Conservation (phyloP, 1,139 yeast genomes). For the Debaryomyces psychrophilus region DNA sequence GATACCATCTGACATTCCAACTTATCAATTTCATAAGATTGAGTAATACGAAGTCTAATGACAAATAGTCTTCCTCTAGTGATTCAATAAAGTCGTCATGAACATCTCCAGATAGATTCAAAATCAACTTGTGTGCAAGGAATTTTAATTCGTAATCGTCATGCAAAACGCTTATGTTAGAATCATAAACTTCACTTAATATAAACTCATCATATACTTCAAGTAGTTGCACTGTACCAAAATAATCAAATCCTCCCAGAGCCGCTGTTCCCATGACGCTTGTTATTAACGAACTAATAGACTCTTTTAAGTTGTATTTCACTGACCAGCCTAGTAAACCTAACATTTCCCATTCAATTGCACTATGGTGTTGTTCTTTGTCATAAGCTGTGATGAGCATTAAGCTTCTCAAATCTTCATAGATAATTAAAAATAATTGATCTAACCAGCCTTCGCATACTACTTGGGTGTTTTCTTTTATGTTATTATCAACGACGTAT, state of each 20-base stretch:
- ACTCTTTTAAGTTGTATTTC: slow-evolving; percentile 42
- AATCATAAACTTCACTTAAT: slow-evolving; percentile 35
- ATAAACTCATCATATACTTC: slow-evolving; percentile 47
- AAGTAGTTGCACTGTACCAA: slow-evolving; percentile 40
- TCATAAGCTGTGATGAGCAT: slow-evolving; percentile 30
- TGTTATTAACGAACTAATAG: slow-evolving; percentile 44
- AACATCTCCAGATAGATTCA: slow-evolving; percentile 28
- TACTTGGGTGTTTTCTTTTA: slow-evolving; percentile 13
- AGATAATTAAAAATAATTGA: slow-evolving; percentile 39
- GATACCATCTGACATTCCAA: slow-evolving; percentile 50
- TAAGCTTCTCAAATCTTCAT: slow-evolving; percentile 41
- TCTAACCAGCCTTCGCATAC: slow-evolving; percentile 45
- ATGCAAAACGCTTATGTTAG: slow-evolving; percentile 34
- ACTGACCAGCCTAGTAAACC: slow-evolving; percentile 48
- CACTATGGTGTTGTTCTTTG: slow-evolving; percentile 40
- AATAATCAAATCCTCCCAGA: slow-evolving; percentile 44
- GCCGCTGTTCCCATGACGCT: slow-evolving; percentile 39
- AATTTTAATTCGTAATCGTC: slow-evolving; percentile 34
- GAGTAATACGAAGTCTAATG: slow-evolving; percentile 40
- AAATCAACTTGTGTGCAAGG: slow-evolving; percentile 39
- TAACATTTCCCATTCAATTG: slow-evolving; percentile 46
- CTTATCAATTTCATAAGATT: slow-evolving; percentile 38
- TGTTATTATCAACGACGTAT: slow-evolving; percentile 26
- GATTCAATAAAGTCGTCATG: slow-evolving; percentile 29
- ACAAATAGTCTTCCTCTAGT: slow-evolving; percentile 33